Percentiles rank a stretch among this genome's conserved stretches.
Conservation (phyloP, 805 yeast genomes). For the Metschnikowia anglica region DNA sequence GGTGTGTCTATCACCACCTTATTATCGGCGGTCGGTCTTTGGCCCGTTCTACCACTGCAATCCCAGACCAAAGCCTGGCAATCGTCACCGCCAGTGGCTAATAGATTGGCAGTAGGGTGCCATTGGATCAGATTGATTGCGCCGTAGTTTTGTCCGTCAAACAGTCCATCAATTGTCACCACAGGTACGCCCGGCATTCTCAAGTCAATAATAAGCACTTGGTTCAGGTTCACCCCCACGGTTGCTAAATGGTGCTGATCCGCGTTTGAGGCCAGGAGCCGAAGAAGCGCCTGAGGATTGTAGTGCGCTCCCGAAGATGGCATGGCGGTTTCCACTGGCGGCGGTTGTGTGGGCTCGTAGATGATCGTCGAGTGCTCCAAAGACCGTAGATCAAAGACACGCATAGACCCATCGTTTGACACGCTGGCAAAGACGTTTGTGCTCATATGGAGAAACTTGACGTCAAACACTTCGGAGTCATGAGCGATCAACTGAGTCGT, state of each 20-base stretch:
- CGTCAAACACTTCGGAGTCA: conserved; percentile 93
- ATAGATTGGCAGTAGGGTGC: conserved; percentile 72
- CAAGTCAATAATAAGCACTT: conserved; percentile 73
- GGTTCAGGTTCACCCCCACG: conserved; percentile 65
- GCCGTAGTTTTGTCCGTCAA: conserved; percentile 50
- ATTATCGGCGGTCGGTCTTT: conserved; percentile 15
- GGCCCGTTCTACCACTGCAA: conserved; percentile 30
- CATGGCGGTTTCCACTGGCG: conserved; percentile 1
- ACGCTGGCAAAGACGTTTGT: conserved; percentile 84
- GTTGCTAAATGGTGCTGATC: conserved; percentile 86
- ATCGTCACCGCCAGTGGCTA: conserved; percentile 68
- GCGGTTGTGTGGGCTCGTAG: conserved; percentile 60
- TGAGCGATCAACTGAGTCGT: conserved; percentile 95
- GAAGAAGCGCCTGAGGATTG: conserved; percentile 59
- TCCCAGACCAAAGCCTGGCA: conserved; percentile 76
- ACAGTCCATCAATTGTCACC: conserved; percentile 57
- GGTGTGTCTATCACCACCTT: conserved; percentile 33
- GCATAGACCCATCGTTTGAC: conserved; percentile 91
- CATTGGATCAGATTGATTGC: conserved; percentile 74
- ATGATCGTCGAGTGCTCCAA: conserved; percentile 93
- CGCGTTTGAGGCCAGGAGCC: conserved; percentile 73
- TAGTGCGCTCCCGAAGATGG: conserved; percentile 8
- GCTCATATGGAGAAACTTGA: conserved; percentile 72
- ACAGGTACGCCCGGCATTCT: conserved; percentile 86
- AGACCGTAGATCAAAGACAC: conserved; percentile 86